These are phyloP conservation scores for Lodderomyces elongisporus DNA, from an alignment of 1,139 yeast species.

Conservation along the genomic window DNA sequence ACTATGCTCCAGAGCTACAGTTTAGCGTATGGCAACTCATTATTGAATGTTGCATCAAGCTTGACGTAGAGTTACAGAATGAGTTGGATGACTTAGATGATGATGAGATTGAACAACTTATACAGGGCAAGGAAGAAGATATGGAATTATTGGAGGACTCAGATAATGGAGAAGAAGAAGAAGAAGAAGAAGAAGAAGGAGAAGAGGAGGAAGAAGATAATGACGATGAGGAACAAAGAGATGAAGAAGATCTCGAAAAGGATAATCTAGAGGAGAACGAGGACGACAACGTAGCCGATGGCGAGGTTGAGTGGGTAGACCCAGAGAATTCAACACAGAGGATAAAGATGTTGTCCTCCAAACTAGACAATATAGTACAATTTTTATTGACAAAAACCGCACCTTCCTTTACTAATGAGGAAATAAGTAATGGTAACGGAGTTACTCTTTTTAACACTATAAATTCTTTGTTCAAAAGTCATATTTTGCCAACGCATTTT, in stretches of 20 bases:
- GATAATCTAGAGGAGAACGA: conserved; percentile 15
- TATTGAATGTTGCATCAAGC: conserved; percentile 72
- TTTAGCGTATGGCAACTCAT: conserved; percentile 75
- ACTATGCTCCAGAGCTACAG: conserved; percentile 72
- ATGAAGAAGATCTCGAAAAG: conserved; percentile 7
- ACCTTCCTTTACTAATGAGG: conserved; percentile 46
- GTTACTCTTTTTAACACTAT: conserved; percentile 73
- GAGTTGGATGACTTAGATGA: conserved; percentile 78
- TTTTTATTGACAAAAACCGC: conserved; percentile 50
- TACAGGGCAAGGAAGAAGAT: conserved; percentile 47
- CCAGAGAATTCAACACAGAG: conserved; percentile 44
- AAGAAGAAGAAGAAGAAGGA: conserved; percentile 29
- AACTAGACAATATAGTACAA: conserved; percentile 64
- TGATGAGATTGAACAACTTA: conserved; percentile 65
- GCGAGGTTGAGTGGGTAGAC: conserved; percentile 33
- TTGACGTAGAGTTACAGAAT: conserved; percentile 92
- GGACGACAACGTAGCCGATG: conserved; percentile 15
- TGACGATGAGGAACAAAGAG: conserved; percentile 22
- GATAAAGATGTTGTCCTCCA: conserved; percentile 54
- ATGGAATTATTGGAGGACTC: conserved; percentile 24
- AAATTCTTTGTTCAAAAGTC: conserved; percentile 72
- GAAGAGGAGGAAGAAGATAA: conserved; percentile 15
- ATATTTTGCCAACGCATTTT: conserved; percentile 85
- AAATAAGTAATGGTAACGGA: conserved; percentile 57
- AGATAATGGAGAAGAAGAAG: conserved; percentile 20